These are phyloP conservation scores for Psilocybe azurescens DNA, from an alignment of 768 basidiomycete genomes.

Conservation along the genomic window DNA sequence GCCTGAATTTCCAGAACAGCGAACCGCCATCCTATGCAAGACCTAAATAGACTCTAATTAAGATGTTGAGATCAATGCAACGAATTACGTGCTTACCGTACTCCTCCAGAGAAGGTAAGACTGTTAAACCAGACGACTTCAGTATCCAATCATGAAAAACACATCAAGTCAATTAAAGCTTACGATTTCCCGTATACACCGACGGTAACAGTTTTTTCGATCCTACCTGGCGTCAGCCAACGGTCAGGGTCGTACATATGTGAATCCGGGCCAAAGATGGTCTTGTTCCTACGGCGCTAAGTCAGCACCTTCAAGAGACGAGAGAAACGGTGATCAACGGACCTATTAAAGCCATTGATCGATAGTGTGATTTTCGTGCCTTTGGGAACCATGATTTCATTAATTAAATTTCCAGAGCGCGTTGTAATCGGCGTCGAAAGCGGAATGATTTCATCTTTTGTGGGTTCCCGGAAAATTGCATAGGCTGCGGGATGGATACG, in stretches of 20 bases:
- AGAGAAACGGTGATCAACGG: background rate
- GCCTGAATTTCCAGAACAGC: slow-evolving; percentile 59
- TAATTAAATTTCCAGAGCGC: slow-evolving; percentile 46
- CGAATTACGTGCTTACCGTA: slow-evolving; percentile 28
- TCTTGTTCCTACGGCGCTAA: slow-evolving; percentile 35
- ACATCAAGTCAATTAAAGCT: slow-evolving; percentile 15
- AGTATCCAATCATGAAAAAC: background rate
- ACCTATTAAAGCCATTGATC: slow-evolving; percentile 61
- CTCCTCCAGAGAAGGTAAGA: slow-evolving; percentile 36
- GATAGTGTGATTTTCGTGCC: slow-evolving; percentile 55
- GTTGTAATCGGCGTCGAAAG: slow-evolving; percentile 57
- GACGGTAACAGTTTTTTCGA: slow-evolving; percentile 44
- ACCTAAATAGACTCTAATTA: slow-evolving; percentile 21
- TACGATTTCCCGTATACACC: slow-evolving; percentile 56
- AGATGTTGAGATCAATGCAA: background rate
- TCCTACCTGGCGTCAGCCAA: slow-evolving; percentile 49
- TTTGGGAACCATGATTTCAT: slow-evolving; percentile 54
- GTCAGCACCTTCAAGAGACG: background rate
- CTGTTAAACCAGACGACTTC: slow-evolving; percentile 15
- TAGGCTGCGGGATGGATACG: slow-evolving; percentile 47
- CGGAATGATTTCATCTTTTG: slow-evolving; percentile 61
- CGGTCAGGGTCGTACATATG: slow-evolving; percentile 52
- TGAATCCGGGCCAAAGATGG: slow-evolving; percentile 53
- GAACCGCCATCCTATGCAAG: slow-evolving; percentile 45
- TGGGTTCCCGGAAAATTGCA: slow-evolving; percentile 43